Evolutionary conservation across 2,329 filamentous ascomycete species (phyloP), one percentile per base, ranked within the genome.

Genomic region (Biscogniauxia mediterranea): DNA sequence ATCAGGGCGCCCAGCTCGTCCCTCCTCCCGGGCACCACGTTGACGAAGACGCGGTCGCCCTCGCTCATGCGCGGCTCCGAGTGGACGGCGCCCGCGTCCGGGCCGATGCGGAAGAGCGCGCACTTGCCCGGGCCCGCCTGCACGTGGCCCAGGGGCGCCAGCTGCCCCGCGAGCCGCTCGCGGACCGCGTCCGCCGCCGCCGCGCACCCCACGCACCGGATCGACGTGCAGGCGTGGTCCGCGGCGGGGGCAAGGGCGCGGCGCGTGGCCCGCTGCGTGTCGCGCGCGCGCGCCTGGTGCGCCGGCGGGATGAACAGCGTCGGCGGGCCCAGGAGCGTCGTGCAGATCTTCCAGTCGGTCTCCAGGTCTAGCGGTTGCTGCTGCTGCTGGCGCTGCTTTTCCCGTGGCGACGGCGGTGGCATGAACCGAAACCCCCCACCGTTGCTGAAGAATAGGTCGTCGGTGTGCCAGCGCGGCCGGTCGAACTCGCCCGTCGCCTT

Each of bases 321-420:
- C 2, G 74, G 67, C 0, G 80, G 79, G 2, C 81, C 81, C 1
- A 81, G 74, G 9, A 83, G 73, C 0, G 80, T 79, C 2, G 79
- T 75, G 64, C 77, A 79, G 0, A 83, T 72, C 70, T 83, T 83
- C 79, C 80, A 83, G 64, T 78, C 73, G n/a, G 78, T 78, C 52
- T 70, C 59, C 13, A 67, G 49, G 25, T 52, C 23, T 26, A 58
- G 26, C 20, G 53, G 51, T 32, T 59, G 57, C 9, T 13, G 19
- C 38, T 23, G 49, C 26, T 52, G 26, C 32, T 23, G 49, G 25
- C 49, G 26, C 32, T 59, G 26, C 19, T 54, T 52, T 38, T 59
- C 57, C 8, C 15, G 19, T 26, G 28, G 32, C 3, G 55, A 21
- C 51, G 58, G 54, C 42, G 51, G 38, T 32, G 60, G 54, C 38